A percentile compares a stretch with the other conserved stretches of the same genome.
These are phyloP conservation scores for Pythium chondricola DNA, from an alignment of 352 stramenopile genomes.

Conservation along the genomic window DNA sequence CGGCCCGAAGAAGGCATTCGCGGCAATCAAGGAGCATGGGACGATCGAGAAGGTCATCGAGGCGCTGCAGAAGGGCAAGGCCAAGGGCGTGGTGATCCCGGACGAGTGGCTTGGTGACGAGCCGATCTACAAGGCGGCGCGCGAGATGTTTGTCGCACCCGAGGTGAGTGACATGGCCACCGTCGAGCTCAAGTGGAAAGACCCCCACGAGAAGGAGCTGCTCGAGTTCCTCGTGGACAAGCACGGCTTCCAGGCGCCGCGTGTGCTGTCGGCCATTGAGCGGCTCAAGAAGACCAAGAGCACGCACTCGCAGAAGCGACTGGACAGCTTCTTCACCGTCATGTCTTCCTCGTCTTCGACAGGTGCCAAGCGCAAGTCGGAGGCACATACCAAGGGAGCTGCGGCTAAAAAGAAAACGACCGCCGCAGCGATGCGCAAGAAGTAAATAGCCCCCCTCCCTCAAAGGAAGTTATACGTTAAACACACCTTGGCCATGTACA, in stretches of 20 bases:
- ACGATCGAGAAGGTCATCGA: constrained; percentile 94
- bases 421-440: constrained; percentile 34
- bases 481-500: constrained; percentile 20
- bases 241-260: constrained; percentile 94
- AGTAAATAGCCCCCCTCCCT: too few species aligned
- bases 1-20: constrained; percentile 96
- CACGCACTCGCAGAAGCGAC: constrained; percentile 92
- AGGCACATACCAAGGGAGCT: constrained; percentile 21
- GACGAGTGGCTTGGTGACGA: constrained; percentile 83
- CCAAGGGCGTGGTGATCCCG: constrained; percentile 76
- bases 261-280: constrained; percentile 91
- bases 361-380: constrained; percentile 59
- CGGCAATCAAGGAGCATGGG: constrained; percentile 95
- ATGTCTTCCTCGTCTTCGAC: constrained; percentile 33
- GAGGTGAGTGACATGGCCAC: constrained; percentile 58
- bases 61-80: constrained; percentile 81
- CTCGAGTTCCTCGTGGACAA: constrained; percentile 94
- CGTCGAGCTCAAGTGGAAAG: constrained; percentile 93
- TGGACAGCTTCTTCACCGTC: constrained; percentile 96
- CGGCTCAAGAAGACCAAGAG: constrained; percentile 95
- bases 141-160: constrained; percentile 89
- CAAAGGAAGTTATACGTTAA: too few species aligned
- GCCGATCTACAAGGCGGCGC: constrained; percentile 90
- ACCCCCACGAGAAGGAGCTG: constrained; percentile 87
- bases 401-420: constrained; percentile 37